Conservation (phyloP, 2,329 filamentous ascomycete genomes). For the Plenodomus lindquistii region DNA sequence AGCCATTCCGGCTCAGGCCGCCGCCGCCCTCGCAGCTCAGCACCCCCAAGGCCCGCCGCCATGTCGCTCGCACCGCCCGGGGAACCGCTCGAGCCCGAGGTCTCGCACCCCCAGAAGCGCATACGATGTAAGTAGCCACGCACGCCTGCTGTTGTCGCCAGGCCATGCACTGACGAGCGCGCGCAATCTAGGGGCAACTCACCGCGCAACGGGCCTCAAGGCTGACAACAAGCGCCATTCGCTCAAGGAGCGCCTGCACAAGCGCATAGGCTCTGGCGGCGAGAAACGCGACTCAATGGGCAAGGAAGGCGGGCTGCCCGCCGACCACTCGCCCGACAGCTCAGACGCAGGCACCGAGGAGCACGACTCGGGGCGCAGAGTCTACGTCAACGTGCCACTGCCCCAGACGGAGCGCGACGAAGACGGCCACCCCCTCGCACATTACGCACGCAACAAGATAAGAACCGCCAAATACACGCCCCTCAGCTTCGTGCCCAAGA, state of each 20-base stretch:
- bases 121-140: slow-evolving; percentile 68
- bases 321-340: slow-evolving; percentile 51
- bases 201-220: slow-evolving; percentile 75
- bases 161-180: slow-evolving; percentile 8
- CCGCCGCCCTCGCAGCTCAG: slow-evolving; percentile 26
- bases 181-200: slow-evolving; percentile 71
- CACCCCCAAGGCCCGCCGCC: slow-evolving; percentile 24
- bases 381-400: slow-evolving; percentile 87
- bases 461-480: slow-evolving; percentile 97
- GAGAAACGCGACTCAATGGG: slow-evolving; percentile 63
- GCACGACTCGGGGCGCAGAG: slow-evolving; percentile 51
- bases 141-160: too few species aligned
- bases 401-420: slow-evolving; percentile 77
- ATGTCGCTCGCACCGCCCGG: slow-evolving; percentile 19
- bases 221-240: slow-evolving; percentile 79
- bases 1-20: slow-evolving; percentile 46
- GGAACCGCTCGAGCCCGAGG: slow-evolving; percentile 51
- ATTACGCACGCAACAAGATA: slow-evolving; percentile 92
- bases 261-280: slow-evolving; percentile 59
- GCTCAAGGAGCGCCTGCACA: slow-evolving; percentile 76
- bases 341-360: slow-evolving; percentile 47
- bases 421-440: slow-evolving; percentile 70
- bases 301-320: slow-evolving; percentile 38
- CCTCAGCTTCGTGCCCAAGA: slow-evolving; percentile 92
- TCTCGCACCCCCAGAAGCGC: slow-evolving; percentile 70